Percentiles rank a stretch among this genome's conserved stretches.
phyloP scores from a whole-genome alignment of 2,329 filamentous ascomycete species.

The Ophiostoma tasmaniense region DNA sequence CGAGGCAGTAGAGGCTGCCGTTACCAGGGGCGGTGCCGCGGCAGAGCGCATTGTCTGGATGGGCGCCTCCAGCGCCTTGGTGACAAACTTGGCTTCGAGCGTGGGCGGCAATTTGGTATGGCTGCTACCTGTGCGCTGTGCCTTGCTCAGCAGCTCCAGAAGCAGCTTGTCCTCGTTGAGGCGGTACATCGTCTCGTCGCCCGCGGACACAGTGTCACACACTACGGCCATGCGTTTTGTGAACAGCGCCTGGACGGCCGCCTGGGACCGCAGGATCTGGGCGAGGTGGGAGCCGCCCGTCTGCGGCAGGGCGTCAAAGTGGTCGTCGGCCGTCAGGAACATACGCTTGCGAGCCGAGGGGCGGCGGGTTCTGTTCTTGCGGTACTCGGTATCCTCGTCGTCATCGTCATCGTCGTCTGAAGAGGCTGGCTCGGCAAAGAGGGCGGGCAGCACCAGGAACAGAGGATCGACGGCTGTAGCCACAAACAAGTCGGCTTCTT shows the following conservation, averaged over 20 bases:
- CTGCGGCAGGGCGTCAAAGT: constrained; percentile 53
- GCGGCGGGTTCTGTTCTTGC: neutral
- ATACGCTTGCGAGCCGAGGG: constrained; percentile 40
- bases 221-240: constrained; percentile 59
- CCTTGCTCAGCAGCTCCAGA: constrained; percentile 59
- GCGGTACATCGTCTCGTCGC: constrained; percentile 78
- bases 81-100: constrained; percentile 79
- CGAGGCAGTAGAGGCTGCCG: neutral
- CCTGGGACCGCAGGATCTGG: constrained; percentile 42
- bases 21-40: neutral
- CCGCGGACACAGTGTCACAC: constrained; percentile 76
- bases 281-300: constrained; percentile 49
- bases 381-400: neutral
- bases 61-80: constrained; percentile 65
- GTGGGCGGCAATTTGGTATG: constrained; percentile 57
- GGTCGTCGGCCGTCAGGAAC: constrained; percentile 63
- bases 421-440: constrained; percentile 39
- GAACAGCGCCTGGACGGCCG: constrained; percentile 41
- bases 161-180: constrained; percentile 65
- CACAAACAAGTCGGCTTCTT: constrained; percentile 66
- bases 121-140: constrained; percentile 52
- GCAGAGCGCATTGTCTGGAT: constrained; percentile 54
- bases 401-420: constrained; percentile 21
- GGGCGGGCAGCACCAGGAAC: constrained; percentile 70
- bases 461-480: constrained; percentile 77